Evolutionary conservation across 192 early-diverging fungal species (phyloP), one percentile per base, ranked within the genome.

Genomic region (Diversispora eburnea): DNA sequence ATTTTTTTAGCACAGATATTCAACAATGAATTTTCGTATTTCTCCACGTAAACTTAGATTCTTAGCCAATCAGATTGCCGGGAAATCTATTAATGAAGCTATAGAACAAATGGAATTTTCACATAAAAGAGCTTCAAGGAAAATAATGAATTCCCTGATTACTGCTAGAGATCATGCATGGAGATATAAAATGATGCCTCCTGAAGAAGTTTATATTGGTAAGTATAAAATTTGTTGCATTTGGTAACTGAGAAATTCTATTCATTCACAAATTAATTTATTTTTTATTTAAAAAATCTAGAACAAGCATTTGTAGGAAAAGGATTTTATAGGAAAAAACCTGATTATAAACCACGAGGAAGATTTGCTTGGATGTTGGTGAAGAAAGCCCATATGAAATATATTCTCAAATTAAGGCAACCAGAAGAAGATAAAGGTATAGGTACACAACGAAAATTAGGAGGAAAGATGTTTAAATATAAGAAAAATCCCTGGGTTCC

Each of bases 221-320:
- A 76, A 54, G 82, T 79, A 54, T 49, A 22, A 25, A 57, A 13
- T 47, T 48, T 19, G 47, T 60, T 52, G 13, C 8, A 54, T 12
- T 52, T 55, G 48, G 15, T 69, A 54, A 54, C 12, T 54, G 8
- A 13, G 4, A 3, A 49, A 49, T 42, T 51, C 3, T 73, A 55
- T 66, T 20, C 8, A 33, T 56, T 4, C 25, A 6, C 17, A 52
- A 22, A n/a, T 63, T 39, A 48, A 42, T 5, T 25, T 46, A 39
- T 15, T 72, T 64, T 68, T 9, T 25, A n/a, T 65, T 67, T 33
- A 3, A 52, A 13, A 9, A 52, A 10, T 39, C 73, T 78, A 84
- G 87, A 89, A 67, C 86, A 90, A 76, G 91, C 91, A 3, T 93
- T 92, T 81, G 92, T 95, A 22, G 96, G 96, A 4, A 95, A 96